A percentile compares a stretch with the other conserved stretches of the same genome.
Conservation (phyloP, 2,329 filamentous ascomycete species). For the Leptographium lundbergii region DNA sequence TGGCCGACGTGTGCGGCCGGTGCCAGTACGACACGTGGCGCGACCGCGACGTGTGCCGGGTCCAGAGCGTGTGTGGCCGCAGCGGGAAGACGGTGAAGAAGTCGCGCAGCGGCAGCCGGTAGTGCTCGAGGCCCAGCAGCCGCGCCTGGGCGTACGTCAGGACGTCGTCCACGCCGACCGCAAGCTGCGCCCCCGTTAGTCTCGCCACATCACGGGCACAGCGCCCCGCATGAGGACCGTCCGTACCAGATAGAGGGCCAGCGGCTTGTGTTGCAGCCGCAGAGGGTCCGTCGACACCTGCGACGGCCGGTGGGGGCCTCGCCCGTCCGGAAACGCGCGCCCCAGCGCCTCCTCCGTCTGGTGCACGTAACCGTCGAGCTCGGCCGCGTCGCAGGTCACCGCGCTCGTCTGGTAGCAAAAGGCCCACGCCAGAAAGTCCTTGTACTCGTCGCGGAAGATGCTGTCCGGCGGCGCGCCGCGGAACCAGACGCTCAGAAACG, state of each 20-base stretch:
- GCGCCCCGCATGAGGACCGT: too few relatives aligned
- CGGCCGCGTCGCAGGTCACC: not conserved
- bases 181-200: not conserved
- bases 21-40: not conserved
- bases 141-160: not conserved
- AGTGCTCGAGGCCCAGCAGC: not conserved
- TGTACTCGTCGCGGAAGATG: not conserved
- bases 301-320: not conserved
- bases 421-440: not conserved
- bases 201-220: not conserved
- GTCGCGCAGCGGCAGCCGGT: not conserved
- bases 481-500: not conserved
- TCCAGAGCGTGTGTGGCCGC: not conserved
- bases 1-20: not conserved
- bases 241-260: not conserved
- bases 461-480: not conserved
- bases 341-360: not conserved
- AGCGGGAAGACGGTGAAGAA: not conserved
- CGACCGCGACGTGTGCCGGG: not conserved
- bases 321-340: not conserved
- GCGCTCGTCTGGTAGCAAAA: not conserved
- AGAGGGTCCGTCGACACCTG: slow-evolving; percentile 1
- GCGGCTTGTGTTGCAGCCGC: not conserved
- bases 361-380: not conserved
- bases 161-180: not conserved